These are phyloP conservation scores for Kwoniella pini DNA, from an alignment of 768 basidiomycete species.

Conservation along the genomic window DNA sequence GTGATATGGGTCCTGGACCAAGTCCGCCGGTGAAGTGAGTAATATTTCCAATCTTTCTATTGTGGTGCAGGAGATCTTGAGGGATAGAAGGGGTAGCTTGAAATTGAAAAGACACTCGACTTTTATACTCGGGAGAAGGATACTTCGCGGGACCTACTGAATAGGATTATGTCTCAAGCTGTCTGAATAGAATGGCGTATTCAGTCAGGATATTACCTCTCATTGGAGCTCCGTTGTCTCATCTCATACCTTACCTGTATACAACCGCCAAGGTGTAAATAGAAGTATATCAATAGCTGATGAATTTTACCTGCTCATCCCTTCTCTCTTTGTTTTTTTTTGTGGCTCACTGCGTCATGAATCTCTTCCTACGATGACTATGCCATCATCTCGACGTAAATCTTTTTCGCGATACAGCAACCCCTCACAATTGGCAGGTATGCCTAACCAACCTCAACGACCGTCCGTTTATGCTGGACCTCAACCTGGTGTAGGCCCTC, in stretches of 20 bases:
- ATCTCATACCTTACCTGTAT: constrained; percentile 8
- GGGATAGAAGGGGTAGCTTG: too few relatives aligned
- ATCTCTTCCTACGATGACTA: not conserved
- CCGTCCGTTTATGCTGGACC: constrained; percentile 9
- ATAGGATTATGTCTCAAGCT: not conserved
- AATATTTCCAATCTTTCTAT: too few relatives aligned
- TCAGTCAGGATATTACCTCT: not conserved
- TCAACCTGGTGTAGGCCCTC: not conserved
- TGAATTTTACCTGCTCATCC: too few relatives aligned
- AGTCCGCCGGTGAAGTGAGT: constrained; percentile 41
- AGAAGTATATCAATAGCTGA: not conserved
- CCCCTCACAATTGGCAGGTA: constrained; percentile 3
- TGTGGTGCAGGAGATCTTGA: too few relatives aligned
- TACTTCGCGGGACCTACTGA: not conserved
- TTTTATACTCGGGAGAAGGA: not conserved
- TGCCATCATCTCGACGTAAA: constrained; percentile 19
- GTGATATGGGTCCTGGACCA: constrained; percentile 6
- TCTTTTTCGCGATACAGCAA: constrained; percentile 19
- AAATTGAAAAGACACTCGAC: too few relatives aligned
- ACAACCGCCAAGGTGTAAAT: not conserved
- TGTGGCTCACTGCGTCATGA: not conserved
- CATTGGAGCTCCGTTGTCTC: not conserved
- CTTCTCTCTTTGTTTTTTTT: not conserved
- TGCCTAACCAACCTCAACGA: constrained; percentile 18
- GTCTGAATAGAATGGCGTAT: too few relatives aligned